Evolutionary conservation across 2,329 filamentous ascomycete species (phyloP).

Genomic region (Ophiocordyceps australis): DNA sequence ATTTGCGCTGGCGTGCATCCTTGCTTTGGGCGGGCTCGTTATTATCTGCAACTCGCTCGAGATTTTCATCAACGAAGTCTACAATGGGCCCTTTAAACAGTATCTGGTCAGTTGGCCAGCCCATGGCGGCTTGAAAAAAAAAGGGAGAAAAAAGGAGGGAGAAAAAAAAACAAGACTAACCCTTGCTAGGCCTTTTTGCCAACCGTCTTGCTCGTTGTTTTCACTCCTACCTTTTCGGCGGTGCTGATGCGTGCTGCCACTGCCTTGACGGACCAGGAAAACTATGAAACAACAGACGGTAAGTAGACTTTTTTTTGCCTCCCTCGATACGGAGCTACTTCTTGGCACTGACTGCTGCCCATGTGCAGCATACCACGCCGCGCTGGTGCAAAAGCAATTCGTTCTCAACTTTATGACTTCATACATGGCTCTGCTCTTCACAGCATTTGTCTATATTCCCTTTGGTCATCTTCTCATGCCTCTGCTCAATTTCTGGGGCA

Average conservation of each 20-base stretch:
- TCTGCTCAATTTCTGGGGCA: constrained; percentile 65
- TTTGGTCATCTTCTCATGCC: constrained; percentile 75
- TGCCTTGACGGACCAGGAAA: constrained; percentile 65
- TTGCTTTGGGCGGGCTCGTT: constrained; percentile 66
- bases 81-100: constrained; percentile 72
- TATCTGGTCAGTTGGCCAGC: constrained; percentile 43
- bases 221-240: constrained; percentile 61
- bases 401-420: constrained; percentile 94
- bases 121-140: neutral
- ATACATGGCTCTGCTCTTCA: constrained; percentile 81
- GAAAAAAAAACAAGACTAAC: constrained; percentile 3
- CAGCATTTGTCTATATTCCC: constrained; percentile 85
- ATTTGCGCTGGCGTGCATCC: constrained; percentile 58
- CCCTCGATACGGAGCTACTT: no score
- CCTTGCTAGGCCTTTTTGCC: constrained; percentile 57
- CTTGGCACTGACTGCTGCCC: neutral
- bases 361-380: constrained; percentile 50
- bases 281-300: constrained; percentile 75
- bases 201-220: constrained; percentile 67
- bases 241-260: constrained; percentile 63
- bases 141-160: constrained; percentile 3
- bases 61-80: constrained; percentile 89
- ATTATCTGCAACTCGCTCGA: constrained; percentile 80
- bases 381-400: constrained; percentile 84
- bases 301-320: no score